Conservation (phyloP, 768 basidiomycete species). For the Boletus barrowsii region DNA sequence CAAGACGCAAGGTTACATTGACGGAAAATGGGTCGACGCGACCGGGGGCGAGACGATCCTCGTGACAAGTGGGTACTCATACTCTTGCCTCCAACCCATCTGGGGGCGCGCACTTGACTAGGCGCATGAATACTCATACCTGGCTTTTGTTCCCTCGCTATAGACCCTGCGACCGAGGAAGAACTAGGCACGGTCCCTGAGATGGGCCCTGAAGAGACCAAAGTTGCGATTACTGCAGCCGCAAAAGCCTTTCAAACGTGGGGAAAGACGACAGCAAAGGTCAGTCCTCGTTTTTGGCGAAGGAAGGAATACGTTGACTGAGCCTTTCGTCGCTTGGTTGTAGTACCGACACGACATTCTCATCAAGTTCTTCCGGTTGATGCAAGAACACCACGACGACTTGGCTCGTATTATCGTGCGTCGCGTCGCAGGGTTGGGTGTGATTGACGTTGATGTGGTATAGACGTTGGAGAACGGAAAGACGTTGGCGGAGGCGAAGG, state of each 20-base stretch:
- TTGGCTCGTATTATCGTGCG: slow-evolving; percentile 80
- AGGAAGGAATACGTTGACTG: not conserved
- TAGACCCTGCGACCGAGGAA: slow-evolving; percentile 87
- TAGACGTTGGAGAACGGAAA: slow-evolving; percentile 97
- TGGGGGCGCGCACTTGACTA: not conserved
- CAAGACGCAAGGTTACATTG: slow-evolving; percentile 73
- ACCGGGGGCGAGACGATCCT: slow-evolving; percentile 65
- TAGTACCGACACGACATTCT: slow-evolving; percentile 83
- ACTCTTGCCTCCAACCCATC: not conserved
- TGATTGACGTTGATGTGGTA: slow-evolving; percentile 8
- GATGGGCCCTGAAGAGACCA: slow-evolving; percentile 82
- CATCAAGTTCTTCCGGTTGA: slow-evolving; percentile 70
- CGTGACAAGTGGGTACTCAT: slow-evolving; percentile 63
- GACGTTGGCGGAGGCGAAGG: slow-evolving; percentile 79
- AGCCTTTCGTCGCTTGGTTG: not conserved
- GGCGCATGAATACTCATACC: not conserved
- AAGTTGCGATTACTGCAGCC: slow-evolving; percentile 82
- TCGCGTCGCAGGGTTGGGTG: slow-evolving; percentile 6
- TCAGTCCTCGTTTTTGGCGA: slow-evolving; percentile 25
- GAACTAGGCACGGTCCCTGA: slow-evolving; percentile 85
- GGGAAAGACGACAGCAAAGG: slow-evolving; percentile 87
- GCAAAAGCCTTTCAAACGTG: slow-evolving; percentile 77
- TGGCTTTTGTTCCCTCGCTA: not conserved
- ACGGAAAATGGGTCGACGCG: slow-evolving; percentile 86
- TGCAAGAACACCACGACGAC: slow-evolving; percentile 85